Percentiles rank a stretch among this genome's conserved stretches.
Conservation (phyloP, 1,284 basidiomycete species). For the Puccinia hordei region DNA sequence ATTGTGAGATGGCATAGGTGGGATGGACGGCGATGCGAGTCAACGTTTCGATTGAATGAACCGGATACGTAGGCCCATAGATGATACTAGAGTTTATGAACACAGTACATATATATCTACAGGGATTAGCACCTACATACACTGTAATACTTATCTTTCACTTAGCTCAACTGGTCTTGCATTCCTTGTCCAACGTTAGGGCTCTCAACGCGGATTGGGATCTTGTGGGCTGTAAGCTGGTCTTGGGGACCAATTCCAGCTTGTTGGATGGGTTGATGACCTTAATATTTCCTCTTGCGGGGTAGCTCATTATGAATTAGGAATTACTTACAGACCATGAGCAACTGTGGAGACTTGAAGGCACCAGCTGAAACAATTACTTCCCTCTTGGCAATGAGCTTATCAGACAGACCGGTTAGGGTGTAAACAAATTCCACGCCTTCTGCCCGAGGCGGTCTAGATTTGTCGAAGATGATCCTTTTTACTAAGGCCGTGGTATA, state of each 20-base stretch:
- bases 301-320: too few relatives aligned
- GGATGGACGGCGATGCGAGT: constrained; percentile 16
- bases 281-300: too few relatives aligned
- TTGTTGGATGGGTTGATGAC: not conserved
- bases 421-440: constrained; percentile 34
- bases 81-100: not conserved
- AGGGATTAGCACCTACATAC: not conserved
- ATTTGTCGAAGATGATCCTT: constrained; percentile 27
- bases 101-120: not conserved
- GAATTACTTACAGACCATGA: constrained; percentile 50
- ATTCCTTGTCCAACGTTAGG: constrained; percentile 37
- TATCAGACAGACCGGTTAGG: not conserved
- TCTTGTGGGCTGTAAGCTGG: constrained; percentile 23
- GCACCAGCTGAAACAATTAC: constrained; percentile 58
- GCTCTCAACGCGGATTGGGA: constrained; percentile 23
- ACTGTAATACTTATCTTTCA: not conserved
- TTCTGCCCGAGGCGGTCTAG: constrained; percentile 14
- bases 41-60: constrained; percentile 26
- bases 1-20: not conserved
- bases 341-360: constrained; percentile 57
- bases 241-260: constrained; percentile 37
- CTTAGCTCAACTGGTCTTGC: constrained; percentile 31
- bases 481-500: constrained; percentile 31
- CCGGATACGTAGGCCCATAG: constrained; percentile 38
- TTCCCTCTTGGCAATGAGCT: constrained; percentile 52